Percentiles rank a stretch among this genome's conserved stretches.
Evolutionary conservation across 2,329 filamentous ascomycete genomes (phyloP).

Genomic region (Microsporum canis): DNA sequence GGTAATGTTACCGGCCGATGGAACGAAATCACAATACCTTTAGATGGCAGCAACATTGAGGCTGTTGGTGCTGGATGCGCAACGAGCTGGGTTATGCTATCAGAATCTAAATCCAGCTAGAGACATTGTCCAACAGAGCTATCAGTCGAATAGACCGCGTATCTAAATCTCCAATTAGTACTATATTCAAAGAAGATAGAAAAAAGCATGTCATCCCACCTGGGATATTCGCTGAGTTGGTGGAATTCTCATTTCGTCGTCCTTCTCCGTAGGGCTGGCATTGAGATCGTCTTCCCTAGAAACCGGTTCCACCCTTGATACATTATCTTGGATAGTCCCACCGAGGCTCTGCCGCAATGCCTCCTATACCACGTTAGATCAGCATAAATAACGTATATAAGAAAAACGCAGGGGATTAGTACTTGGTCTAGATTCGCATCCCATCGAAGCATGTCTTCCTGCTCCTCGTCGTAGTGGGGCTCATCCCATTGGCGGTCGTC

Average conservation of each 20-base stretch:
- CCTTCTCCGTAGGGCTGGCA: neutral
- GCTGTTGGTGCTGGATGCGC: conserved; percentile 75
- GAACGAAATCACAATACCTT: conserved; percentile 54
- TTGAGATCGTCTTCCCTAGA: neutral
- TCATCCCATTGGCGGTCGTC: conserved; percentile 51
- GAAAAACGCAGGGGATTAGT: conserved; percentile 13
- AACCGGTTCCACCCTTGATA: conserved; percentile 14
- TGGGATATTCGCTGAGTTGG: conserved; percentile 42
- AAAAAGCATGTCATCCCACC: conserved; percentile 18
- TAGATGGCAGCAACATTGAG: conserved; percentile 44
- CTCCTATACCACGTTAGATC: conserved; percentile 16
- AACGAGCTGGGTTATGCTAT: conserved; percentile 60
- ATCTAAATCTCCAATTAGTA: conserved; percentile 18
- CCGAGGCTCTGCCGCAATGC: conserved; percentile 22
- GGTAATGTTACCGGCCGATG: conserved; percentile 59
- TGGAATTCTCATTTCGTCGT: conserved; percentile 21
- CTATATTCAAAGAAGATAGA: neutral
- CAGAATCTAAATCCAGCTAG: neutral
- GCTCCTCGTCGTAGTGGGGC: conserved; percentile 39
- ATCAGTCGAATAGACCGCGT: conserved; percentile 35
- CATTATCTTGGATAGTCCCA: conserved; percentile 26
- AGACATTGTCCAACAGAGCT: neutral
- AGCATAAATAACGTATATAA: neutral
- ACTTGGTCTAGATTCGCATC: conserved; percentile 45
- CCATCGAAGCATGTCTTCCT: conserved; percentile 52